A percentile compares a stretch with the other conserved stretches of the same genome.
Evolutionary conservation across 139 green algal species (phyloP).

Genomic region (Chlamydomonas applanata): DNA sequence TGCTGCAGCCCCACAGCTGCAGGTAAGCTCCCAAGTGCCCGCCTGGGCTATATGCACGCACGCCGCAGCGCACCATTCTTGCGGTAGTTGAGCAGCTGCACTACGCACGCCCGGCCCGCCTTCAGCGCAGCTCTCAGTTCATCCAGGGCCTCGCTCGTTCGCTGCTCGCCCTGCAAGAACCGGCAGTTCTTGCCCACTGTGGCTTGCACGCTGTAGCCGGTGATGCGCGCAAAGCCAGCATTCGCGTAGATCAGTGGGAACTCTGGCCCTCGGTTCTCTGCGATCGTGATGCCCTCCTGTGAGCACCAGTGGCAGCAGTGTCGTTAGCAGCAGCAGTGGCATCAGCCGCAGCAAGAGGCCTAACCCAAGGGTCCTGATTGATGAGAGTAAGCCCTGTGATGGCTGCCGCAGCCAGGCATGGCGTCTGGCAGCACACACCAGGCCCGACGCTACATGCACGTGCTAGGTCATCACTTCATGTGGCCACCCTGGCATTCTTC

Average conservation of each 20-base stretch:
- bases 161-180: slow-evolving; percentile 85
- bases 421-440: no score
- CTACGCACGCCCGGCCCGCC: slow-evolving; percentile 48
- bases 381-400: no score
- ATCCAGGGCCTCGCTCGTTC: slow-evolving; percentile 60
- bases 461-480: no score
- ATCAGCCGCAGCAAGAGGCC: no score
- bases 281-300: slow-evolving; percentile 77
- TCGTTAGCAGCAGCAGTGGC: not conserved
- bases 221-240: slow-evolving; percentile 77
- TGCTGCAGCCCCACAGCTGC: no score
- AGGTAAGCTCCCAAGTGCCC: no score
- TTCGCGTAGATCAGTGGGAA: slow-evolving; percentile 86
- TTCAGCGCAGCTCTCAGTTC: slow-evolving; percentile 77
- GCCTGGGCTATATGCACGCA: no score
- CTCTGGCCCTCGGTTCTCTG: slow-evolving; percentile 68
- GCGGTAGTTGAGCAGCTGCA: slow-evolving; percentile 69
- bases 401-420: no score
- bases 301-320: not conserved
- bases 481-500: no score
- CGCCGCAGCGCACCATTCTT: slow-evolving; percentile 33
- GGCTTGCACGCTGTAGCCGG: slow-evolving; percentile 64
- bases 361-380: no score
- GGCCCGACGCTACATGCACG: no score
- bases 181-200: slow-evolving; percentile 87